Percentiles rank a stretch among this genome's conserved stretches.
Conservation (phyloP, 2,329 filamentous ascomycete species). For the Chaetomiaceae sp. region DNA sequence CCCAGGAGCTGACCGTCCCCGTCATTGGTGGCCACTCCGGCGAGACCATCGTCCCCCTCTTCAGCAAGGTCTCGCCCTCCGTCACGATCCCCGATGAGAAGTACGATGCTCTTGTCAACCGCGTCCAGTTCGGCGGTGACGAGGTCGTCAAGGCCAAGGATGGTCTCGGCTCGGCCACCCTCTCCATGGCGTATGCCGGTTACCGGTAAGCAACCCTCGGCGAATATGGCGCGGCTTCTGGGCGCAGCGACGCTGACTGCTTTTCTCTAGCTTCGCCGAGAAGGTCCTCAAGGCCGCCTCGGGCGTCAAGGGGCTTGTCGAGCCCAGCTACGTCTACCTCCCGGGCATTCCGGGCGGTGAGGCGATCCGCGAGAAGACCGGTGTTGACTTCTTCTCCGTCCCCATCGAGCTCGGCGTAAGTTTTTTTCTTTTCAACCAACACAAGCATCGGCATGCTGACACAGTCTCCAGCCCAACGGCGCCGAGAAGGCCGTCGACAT, state of each 20-base stretch:
- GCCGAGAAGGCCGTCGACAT: slow-evolving; percentile 81
- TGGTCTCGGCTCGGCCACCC: slow-evolving; percentile 74
- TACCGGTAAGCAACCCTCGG: slow-evolving; percentile 85
- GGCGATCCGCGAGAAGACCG: slow-evolving; percentile 76
- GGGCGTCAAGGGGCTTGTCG: slow-evolving; percentile 88
- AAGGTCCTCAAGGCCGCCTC: slow-evolving; percentile 83
- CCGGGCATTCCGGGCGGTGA: slow-evolving; percentile 84
- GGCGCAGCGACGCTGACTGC: slow-evolving; percentile 21
- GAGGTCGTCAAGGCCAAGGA: slow-evolving; percentile 86
- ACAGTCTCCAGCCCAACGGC: slow-evolving; percentile 61
- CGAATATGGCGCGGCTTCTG: too few relatives aligned
- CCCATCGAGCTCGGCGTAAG: slow-evolving; percentile 92
- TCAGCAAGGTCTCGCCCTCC: slow-evolving; percentile 80
- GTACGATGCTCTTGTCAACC: slow-evolving; percentile 84
- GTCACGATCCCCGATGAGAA: slow-evolving; percentile 83
- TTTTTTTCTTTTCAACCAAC: slow-evolving; percentile 21
- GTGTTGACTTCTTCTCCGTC: slow-evolving; percentile 91
- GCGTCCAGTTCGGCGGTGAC: slow-evolving; percentile 97
- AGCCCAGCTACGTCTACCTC: slow-evolving; percentile 95
- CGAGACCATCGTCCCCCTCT: slow-evolving; percentile 95
- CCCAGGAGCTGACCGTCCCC: slow-evolving; percentile 77
- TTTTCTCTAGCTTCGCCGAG: slow-evolving; percentile 72
- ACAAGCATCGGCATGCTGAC: slow-evolving; percentile 25
- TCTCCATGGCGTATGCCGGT: slow-evolving; percentile 87
- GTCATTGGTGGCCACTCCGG: slow-evolving; percentile 97